phyloP scores from a whole-genome alignment of 1,139 yeast genomes.

The Saccharomyces hybrid region DNA sequence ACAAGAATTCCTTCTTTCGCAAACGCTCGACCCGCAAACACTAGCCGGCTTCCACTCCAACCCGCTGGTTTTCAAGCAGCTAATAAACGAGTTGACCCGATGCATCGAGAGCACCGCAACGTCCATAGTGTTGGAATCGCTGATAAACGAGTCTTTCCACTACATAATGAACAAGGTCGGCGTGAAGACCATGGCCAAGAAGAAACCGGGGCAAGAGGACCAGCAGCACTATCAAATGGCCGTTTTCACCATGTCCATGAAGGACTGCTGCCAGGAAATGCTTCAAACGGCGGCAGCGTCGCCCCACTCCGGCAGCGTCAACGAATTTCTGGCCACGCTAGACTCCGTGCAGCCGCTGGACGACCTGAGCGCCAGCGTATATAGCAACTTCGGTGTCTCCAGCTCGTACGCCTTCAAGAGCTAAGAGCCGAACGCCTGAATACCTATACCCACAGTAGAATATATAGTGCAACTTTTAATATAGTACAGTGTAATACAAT shows the following conservation, averaged over 20 bases:
- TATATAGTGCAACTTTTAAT: not conserved
- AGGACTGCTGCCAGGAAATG: conserved; percentile 33
- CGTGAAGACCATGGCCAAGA: conserved; percentile 7
- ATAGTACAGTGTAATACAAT: not conserved
- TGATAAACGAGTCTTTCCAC: conserved; percentile 27
- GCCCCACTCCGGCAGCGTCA: conserved; percentile 42
- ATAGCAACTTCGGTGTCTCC: conserved; percentile 63
- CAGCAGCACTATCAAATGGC: conserved; percentile 24
- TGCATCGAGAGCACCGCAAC: conserved; percentile 24
- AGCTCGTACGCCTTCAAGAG: not conserved
- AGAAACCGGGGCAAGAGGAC: conserved; percentile 15
- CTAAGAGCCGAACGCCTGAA: not conserved
- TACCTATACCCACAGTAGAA: not conserved
- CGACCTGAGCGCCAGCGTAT: conserved; percentile 84
- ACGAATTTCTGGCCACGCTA: conserved; percentile 33
- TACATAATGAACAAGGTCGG: conserved; percentile 17
- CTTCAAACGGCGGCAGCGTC: conserved; percentile 41
- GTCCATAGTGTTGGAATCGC: conserved; percentile 22
- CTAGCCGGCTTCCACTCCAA: conserved; percentile 25
- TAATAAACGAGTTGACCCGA: conserved; percentile 45
- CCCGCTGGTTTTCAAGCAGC: conserved; percentile 23
- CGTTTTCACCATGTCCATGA: conserved; percentile 22
- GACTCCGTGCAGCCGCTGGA: conserved; percentile 62
- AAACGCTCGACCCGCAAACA: conserved; percentile 35
- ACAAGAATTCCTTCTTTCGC: conserved; percentile 34